Conservation (phyloP, 148 eudicot genomes). For the Fagopyrum tataricum region DNA sequence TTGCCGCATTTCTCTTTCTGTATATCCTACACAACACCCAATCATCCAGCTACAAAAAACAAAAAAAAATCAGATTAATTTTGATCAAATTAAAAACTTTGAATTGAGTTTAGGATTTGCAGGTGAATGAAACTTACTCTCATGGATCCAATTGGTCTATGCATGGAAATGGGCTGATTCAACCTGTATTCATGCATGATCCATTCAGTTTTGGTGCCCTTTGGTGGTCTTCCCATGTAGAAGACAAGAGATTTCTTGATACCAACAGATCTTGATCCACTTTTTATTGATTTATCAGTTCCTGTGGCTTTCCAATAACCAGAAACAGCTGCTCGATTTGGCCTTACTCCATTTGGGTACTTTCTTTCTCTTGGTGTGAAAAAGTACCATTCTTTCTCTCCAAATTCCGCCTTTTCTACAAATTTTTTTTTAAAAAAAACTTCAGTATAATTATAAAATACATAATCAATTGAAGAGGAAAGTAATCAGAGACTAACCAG, state of each 20-base stretch:
- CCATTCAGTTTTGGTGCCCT: conserved; percentile 61
- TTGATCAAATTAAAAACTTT: no score
- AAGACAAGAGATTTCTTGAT: conserved; percentile 66
- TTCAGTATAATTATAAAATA: background rate
- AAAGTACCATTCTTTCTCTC: conserved; percentile 85
- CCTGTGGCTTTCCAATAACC: conserved; percentile 79
- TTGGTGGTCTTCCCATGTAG: conserved; percentile 61
- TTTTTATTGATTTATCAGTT: conserved; percentile 54
- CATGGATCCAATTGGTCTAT: conserved; percentile 50
- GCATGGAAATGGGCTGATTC: conserved; percentile 28
- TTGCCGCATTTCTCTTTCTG: conserved; percentile 30
- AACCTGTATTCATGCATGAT: conserved; percentile 69
- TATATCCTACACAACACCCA: conserved; percentile 79
- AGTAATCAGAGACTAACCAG: conserved; percentile 24
- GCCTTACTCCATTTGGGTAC: conserved; percentile 57
- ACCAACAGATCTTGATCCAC: conserved; percentile 48
- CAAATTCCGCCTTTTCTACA: conserved; percentile 59
- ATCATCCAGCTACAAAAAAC: conserved; percentile 47
- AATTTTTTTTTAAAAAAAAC: background rate
- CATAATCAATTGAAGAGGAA: background rate
- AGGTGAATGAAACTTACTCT: conserved; percentile 34
- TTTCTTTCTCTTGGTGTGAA: conserved; percentile 71
- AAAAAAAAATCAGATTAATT: no score
- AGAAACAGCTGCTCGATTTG: conserved; percentile 55
- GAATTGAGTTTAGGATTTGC: no score